These are phyloP conservation scores for Rhododendron mucronatum DNA, from an alignment of 148 eudicot genomes.

Conservation along the genomic window DNA sequence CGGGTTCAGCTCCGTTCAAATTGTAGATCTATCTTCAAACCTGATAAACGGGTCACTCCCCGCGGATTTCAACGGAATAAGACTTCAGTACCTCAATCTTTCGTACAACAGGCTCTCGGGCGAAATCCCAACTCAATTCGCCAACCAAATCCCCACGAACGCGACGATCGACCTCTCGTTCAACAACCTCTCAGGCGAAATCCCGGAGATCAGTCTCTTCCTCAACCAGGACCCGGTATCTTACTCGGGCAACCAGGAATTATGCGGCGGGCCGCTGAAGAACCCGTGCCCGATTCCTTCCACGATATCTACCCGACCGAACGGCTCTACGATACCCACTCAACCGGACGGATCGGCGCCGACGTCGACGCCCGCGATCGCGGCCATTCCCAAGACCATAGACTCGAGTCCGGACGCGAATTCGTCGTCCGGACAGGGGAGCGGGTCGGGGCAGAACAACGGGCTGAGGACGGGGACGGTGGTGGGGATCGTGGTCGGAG, in stretches of 20 bases:
- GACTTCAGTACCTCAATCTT: conserved; percentile 40
- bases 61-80: conserved; percentile 37
- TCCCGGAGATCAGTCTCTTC: conserved; percentile 54
- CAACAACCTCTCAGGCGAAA: conserved; percentile 66
- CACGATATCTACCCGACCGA: conserved; percentile 17
- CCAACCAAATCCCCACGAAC: conserved; percentile 37
- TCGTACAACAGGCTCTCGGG: conserved; percentile 69
- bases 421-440: conserved; percentile 12
- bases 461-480: conserved; percentile 46
- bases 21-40: conserved; percentile 69
- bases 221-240: conserved; percentile 36
- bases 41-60: conserved; percentile 67
- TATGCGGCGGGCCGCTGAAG: conserved; percentile 58
- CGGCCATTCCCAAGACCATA: conserved; percentile 61
- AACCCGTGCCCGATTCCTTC: conserved; percentile 48
- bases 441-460: not conserved
- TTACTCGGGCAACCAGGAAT: conserved; percentile 53
- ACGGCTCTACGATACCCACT: not conserved
- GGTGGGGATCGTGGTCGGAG: conserved; percentile 65
- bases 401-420: conserved; percentile 25
- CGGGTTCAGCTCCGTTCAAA: conserved; percentile 40
- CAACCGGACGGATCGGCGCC: not conserved
- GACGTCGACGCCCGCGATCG: conserved; percentile 65
- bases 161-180: conserved; percentile 67
- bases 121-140: conserved; percentile 57